Percentiles rank a stretch among this genome's conserved stretches.
Conservation (phyloP, 352 stramenopile species). For the Phytophthora pistaciae region DNA sequence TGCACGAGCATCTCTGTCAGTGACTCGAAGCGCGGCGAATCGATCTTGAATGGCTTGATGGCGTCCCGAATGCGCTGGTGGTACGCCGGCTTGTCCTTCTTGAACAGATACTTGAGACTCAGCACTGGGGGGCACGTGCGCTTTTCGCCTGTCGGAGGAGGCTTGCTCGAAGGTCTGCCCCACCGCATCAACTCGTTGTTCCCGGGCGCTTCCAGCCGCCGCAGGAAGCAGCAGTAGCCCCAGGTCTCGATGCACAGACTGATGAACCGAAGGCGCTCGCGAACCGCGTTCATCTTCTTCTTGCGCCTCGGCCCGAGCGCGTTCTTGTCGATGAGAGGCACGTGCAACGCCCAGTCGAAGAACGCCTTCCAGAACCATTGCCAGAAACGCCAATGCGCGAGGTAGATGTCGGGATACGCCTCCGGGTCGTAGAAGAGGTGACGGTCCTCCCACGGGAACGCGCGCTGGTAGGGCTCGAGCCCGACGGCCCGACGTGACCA, state of each 20-base stretch:
- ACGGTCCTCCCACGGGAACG: neutral
- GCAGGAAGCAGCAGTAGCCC: neutral
- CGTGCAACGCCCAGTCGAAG: neutral
- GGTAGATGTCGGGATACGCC: neutral
- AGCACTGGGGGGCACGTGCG: neutral
- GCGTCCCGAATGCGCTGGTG: no score
- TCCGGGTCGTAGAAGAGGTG: neutral
- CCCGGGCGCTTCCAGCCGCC: neutral
- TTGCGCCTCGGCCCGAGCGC: neutral
- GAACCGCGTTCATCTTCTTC: neutral
- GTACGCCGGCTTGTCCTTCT: no score
- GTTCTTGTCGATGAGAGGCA: neutral
- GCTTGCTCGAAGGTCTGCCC: neutral
- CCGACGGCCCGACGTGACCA: neutral
- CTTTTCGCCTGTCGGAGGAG: neutral
- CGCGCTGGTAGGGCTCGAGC: neutral
- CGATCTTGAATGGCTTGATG: neutral
- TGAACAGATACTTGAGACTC: no score
- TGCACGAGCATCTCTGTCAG: neutral
- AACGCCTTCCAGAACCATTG: neutral
- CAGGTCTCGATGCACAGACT: neutral
- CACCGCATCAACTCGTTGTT: neutral
- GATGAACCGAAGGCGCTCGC: neutral
- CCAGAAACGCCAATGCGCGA: neutral
- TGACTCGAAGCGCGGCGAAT: neutral